A percentile compares a stretch with the other conserved stretches of the same genome.
These are phyloP conservation scores for Chlamydomonas sp. DNA, from an alignment of 139 green algal genomes.

Conservation along the genomic window DNA sequence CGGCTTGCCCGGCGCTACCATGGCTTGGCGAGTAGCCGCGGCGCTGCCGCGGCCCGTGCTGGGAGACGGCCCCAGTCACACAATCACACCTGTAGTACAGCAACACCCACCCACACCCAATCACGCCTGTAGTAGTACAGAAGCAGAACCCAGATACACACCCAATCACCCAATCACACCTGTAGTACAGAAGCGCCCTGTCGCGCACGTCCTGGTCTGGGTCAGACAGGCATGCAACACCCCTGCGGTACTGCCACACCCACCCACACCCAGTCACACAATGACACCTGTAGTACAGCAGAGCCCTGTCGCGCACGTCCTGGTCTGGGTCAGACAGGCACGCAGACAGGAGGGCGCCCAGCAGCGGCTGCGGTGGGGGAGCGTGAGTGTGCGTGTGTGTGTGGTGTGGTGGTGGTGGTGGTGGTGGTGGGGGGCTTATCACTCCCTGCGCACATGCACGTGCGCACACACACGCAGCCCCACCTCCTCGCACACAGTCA, in stretches of 20 bases:
- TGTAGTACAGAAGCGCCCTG: conserved; percentile 82
- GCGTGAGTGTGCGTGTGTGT: too few species aligned
- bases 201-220: conserved; percentile 79
- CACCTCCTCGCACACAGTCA: too few species aligned
- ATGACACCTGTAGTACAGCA: conserved; percentile 81
- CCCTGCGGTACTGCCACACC: not conserved
- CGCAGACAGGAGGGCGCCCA: conserved; percentile 51
- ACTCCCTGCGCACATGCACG: too few species aligned
- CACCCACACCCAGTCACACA: not conserved
- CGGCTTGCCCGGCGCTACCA: too few species aligned
- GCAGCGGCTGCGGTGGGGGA: conserved; percentile 47
- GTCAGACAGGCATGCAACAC: conserved; percentile 46
- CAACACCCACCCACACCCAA: too few species aligned
- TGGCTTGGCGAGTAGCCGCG: too few species aligned
- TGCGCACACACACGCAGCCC: too few species aligned
- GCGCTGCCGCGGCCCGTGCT: too few species aligned
- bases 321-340: conserved; percentile 53
- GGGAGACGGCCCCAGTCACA: too few species aligned
- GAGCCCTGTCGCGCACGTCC: conserved; percentile 81
- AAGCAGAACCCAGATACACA: too few species aligned
- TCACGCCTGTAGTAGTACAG: not conserved
- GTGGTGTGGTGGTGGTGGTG: too few species aligned
- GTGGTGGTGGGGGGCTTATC: too few species aligned
- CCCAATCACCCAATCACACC: not conserved
- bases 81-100: conserved; percentile 38